Percentiles rank a stretch among this genome's conserved stretches.
phyloP scores from a whole-genome alignment of 1,139 yeast genomes.

The Geotrichum reessii region DNA sequence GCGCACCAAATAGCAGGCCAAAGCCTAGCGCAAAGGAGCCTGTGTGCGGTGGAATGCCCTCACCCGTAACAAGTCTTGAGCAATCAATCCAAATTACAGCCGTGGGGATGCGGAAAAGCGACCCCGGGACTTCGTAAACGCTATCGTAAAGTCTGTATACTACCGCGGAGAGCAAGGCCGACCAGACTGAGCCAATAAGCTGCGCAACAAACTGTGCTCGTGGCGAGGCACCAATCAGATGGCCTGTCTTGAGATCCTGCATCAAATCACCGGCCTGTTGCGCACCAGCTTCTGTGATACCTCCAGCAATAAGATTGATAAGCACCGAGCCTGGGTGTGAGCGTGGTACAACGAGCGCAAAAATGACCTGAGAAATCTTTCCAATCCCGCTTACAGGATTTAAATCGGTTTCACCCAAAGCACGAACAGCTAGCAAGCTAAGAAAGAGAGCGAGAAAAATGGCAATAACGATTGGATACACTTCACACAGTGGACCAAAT shows the following conservation, averaged over 20 bases:
- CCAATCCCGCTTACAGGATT: slow-evolving; percentile 98
- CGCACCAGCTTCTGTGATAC: slow-evolving; percentile 97
- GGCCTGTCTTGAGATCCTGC: slow-evolving; percentile 97
- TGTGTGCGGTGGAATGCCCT: slow-evolving; percentile 80
- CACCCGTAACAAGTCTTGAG: slow-evolving; percentile 85
- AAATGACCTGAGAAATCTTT: slow-evolving; percentile 79
- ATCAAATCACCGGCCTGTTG: slow-evolving; percentile 97
- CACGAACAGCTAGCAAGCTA: slow-evolving; percentile 83
- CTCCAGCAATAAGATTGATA: slow-evolving; percentile 88
- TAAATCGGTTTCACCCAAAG: slow-evolving; percentile 92
- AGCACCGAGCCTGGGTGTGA: slow-evolving; percentile 74
- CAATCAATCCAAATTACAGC: slow-evolving; percentile 97
- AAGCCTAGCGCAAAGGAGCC: slow-evolving; percentile 57
- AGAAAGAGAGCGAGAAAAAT: slow-evolving; percentile 68
- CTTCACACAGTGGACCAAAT: slow-evolving; percentile 67
- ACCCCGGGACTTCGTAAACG: slow-evolving; percentile 80
- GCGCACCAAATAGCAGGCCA: slow-evolving; percentile 61
- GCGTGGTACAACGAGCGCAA: slow-evolving; percentile 74
- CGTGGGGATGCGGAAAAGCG: slow-evolving; percentile 80
- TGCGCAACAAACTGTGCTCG: slow-evolving; percentile 89
- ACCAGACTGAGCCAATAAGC: slow-evolving; percentile 77
- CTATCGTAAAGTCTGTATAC: slow-evolving; percentile 78
- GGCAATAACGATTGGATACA: slow-evolving; percentile 63
- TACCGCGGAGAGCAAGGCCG: slow-evolving; percentile 68
- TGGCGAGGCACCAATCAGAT: slow-evolving; percentile 85